phyloP scores from a whole-genome alignment of 768 basidiomycete genomes.

The Pholiota microspora region DNA sequence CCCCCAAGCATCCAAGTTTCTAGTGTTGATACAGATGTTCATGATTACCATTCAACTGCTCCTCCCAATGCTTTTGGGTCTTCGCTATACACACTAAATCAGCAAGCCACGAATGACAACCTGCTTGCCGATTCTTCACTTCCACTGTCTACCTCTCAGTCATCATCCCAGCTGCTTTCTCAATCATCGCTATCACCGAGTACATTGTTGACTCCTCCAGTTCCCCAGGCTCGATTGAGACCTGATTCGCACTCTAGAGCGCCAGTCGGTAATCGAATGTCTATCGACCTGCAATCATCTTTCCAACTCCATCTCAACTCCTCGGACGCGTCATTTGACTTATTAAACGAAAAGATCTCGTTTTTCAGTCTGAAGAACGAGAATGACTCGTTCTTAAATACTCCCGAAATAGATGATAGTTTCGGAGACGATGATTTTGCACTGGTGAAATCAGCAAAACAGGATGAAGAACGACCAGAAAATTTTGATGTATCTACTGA shows the following conservation, averaged over 20 bases:
- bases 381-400: slow-evolving; percentile 32
- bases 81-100: slow-evolving; percentile 25
- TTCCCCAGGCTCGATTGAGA: slow-evolving; percentile 24
- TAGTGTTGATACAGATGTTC: not conserved
- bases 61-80: slow-evolving; percentile 17
- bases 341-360: slow-evolving; percentile 52
- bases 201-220: slow-evolving; percentile 3
- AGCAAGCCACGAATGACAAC: slow-evolving; percentile 20
- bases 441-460: not conserved
- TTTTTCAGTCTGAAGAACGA: slow-evolving; percentile 35
- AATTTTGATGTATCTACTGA: not conserved
- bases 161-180: slow-evolving; percentile 23
- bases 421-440: slow-evolving; percentile 31
- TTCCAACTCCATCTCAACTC: slow-evolving; percentile 46
- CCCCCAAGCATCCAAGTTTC: slow-evolving; percentile 16
- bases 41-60: not conserved
- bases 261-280: slow-evolving; percentile 31
- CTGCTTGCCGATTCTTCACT: slow-evolving; percentile 24
- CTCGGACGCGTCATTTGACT: slow-evolving; percentile 47
- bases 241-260: slow-evolving; percentile 19
- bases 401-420: slow-evolving; percentile 37
- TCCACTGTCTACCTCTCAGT: slow-evolving; percentile 21
- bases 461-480: not conserved
- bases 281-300: slow-evolving; percentile 45
- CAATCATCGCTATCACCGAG: slow-evolving; percentile 8